Evolutionary conservation across 768 basidiomycete genomes (phyloP), one percentile per base, ranked within the genome.

Genomic region (Fibroporia radiculosa): DNA sequence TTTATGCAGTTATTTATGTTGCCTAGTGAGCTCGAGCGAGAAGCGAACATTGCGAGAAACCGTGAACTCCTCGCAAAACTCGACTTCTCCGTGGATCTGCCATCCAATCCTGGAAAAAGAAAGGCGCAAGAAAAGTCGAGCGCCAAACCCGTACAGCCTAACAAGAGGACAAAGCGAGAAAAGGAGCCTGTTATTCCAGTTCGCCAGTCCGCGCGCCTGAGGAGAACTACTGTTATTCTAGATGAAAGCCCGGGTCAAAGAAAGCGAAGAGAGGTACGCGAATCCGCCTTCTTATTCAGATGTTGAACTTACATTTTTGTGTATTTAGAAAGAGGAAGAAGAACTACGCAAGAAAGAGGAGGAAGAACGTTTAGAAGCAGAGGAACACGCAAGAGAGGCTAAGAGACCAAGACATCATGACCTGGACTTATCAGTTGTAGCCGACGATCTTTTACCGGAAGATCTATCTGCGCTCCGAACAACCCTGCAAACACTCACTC

Each of bases 1-100:
- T 42, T 2, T 12, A 32, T 16, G 8, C 13, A 6, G 13, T 14
- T 27, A 28, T n/a, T 41, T 5, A 41, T 27, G 20, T 26, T 12
- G 5, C 22, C 32, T 44, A 78, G 77, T 33, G 88, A 89, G 64
- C 65, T 73, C 18, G 82, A 88, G 52, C 80, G 88, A 16, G 80
- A 85, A 58, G 81, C 78, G 7, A 91, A 88, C 55, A 88, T 91
- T 35, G 86, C 84, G 11, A 75, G 84, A 40, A 92, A 92, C 58
- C 80, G 77, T 33, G 81, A 77, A 3, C 67, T 90, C 7, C 69
- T 92, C 28, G 79, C 84, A 51, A 64, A 86, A 56, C 73, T 91
- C 14, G 77, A 84, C 14, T 55, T 77, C 8, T 59, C 70, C 8
- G 63, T 49, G 14, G 77, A 61, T 46, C 63, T 51, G 48, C 71